Evolutionary conservation across 2,329 filamentous ascomycete species (phyloP), one percentile per base, ranked within the genome.

Genomic region (Trichoderma koningiopsis): DNA sequence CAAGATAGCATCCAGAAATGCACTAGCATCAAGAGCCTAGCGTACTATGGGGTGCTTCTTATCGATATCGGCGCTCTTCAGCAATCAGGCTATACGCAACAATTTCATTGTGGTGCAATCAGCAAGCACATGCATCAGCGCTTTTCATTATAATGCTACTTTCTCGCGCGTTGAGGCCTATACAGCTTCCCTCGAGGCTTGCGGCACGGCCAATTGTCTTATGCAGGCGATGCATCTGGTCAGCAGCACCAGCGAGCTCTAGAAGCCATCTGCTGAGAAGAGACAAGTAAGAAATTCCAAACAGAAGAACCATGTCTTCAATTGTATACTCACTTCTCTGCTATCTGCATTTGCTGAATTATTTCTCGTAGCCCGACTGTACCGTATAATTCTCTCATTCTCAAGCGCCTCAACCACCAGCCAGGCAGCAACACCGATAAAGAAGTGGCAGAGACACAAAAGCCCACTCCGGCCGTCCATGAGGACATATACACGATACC

Each of bases 401-500:
- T 33, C 40, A 55, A 31, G 33, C 68, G 63, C 37, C 19, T 47
- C 57, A 49, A 31, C 14, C 61, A 55, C 33, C 72, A 73, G 52
- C 71, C 70, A 60, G 62, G 72, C 37, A 72, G 63, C 27, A 27
- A 68, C 60, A 10, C 47, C 10, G 43, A 60, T 43, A 61, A 56
- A 27, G 8, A 31, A n/a, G 43, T 35, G 7, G 47, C 57, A 16
- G 43, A 59, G 19, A 61, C 70, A 16, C 49, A 55, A 0, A 59
- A 14, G 10, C 10, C 13, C 35, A 53, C 6, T 7, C 56, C 55
- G 8, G 10, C 63, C 16, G n/a, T 79, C 10, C 92, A 91, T 78
- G 96, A 99, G 81, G 94, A 99, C 77, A 97, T 99, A 77, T 97
- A 97, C 83, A 99, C 93, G 43, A 77, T 99, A n/a, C 96, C 96